Evolutionary conservation across 139 green algal species (phyloP), one percentile per base, ranked within the genome.

Genomic region (Mesotaenium endlicherianum): DNA sequence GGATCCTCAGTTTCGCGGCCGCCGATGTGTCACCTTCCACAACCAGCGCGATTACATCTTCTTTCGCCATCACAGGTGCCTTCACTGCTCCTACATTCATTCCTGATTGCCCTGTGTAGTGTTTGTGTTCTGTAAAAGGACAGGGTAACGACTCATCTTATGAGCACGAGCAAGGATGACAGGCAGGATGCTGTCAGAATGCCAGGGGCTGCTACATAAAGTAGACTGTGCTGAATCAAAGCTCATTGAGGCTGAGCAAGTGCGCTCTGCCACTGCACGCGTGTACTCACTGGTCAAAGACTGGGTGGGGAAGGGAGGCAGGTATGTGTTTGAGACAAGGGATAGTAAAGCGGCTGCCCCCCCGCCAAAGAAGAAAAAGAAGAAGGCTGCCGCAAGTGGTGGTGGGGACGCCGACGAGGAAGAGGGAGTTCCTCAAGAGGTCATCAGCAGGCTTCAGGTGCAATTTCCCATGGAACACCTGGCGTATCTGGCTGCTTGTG

Each of bases 11-110:
- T 99, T 98, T 83, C 86, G 90, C 34, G 95, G 94, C 11, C 88
- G 96, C 14, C 90, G 94, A 16, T 95, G 93, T 14, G 95, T 96
- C 45, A 99, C 96, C 1, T 97, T 99, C 84, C 96, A 99, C 92
- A 99, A 99, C 88, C 96, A 99, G 90, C 90, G 96, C 1, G 96
- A 99, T 89, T 99, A 95, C 84, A 95, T 99, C 38, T 99, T 99
- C 80, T 97, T 99, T 84, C 83, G 90, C 17, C 88, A 93, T 38
- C 88, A 92, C 80, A 58, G 87, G 72, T 91, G 47, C 1, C 47
- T 57, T 11, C 47, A 2, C n/a, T 0, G 47, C 78, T 36, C 14
- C 60, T 17, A 26, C 47, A 8, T 26, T 57, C 47, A 8, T 57
- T 57, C 11, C 47, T 57, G 8, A 8, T 11, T 57, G 47, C 47